Evolutionary conservation across 2,329 filamentous ascomycete species (phyloP).

Genomic region (Dactylellina drechsleri): DNA sequence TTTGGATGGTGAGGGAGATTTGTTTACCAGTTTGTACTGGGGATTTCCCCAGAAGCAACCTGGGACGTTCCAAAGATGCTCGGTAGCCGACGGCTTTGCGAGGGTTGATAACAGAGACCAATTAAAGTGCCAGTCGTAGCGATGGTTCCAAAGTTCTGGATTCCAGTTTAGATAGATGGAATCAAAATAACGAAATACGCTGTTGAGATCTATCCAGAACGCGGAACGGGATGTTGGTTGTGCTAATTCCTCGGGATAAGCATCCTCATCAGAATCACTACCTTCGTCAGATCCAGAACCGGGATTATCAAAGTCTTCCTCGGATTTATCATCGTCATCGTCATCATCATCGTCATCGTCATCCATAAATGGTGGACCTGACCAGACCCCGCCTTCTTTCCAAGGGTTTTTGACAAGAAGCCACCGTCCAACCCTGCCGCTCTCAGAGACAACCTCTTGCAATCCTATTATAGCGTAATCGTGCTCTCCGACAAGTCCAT

Average conservation of each 20-base stretch:
- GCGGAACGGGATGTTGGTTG: conserved; percentile 71
- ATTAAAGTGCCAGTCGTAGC: conserved; percentile 88
- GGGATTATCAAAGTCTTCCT: conserved; percentile 33
- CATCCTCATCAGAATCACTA: conserved; percentile 51
- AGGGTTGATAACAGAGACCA: conserved; percentile 73
- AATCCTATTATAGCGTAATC: conserved; percentile 92
- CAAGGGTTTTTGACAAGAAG: conserved; percentile 95
- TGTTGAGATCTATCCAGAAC: conserved; percentile 92
- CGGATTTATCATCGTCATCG: conserved; percentile 33
- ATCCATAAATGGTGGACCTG: conserved; percentile 63
- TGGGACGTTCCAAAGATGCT: conserved; percentile 57
- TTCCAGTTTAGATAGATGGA: conserved; percentile 99
- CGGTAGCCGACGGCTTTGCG: conserved; percentile 62
- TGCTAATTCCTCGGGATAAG: conserved; percentile 59
- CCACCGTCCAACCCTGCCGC: conserved; percentile 69
- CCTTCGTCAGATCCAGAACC: conserved; percentile 32
- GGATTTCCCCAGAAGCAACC: conserved; percentile 73
- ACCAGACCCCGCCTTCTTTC: conserved; percentile 83
- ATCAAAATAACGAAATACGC: conserved; percentile 90
- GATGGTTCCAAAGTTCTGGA: conserved; percentile 79
- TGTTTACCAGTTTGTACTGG: conserved; percentile 73
- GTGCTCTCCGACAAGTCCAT: conserved; percentile 88
- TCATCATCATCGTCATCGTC: conserved; percentile 54
- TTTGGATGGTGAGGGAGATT: conserved; percentile 67
- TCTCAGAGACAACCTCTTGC: conserved; percentile 65